phyloP scores from a whole-genome alignment of 805 yeast genomes.

The Kodamaea neixiangensis region DNA sequence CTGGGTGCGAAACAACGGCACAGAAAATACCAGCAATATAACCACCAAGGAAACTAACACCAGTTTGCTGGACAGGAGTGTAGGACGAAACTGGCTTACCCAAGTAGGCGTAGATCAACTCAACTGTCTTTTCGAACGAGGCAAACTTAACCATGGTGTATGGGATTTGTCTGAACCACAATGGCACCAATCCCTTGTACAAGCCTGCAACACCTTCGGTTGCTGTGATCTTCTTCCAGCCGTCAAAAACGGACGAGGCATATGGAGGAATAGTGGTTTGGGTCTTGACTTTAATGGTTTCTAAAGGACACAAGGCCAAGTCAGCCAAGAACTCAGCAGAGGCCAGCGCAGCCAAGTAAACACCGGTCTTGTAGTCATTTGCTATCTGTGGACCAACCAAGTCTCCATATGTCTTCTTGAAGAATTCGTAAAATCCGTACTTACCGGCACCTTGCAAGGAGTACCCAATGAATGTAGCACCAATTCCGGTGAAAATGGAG shows the following conservation, averaged over 20 bases:
- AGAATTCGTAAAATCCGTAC: slow-evolving; percentile 91
- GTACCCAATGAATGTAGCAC: slow-evolving; percentile 92
- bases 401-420: slow-evolving; percentile 77
- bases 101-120: slow-evolving; percentile 67
- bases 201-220: slow-evolving; percentile 72
- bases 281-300: slow-evolving; percentile 90
- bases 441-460: slow-evolving; percentile 97
- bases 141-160: slow-evolving; percentile 98
- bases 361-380: slow-evolving; percentile 64
- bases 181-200: slow-evolving; percentile 86
- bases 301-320: slow-evolving; percentile 86
- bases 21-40: slow-evolving; percentile 97
- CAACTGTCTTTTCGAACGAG: slow-evolving; percentile 89
- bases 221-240: slow-evolving; percentile 64
- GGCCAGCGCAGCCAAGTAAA: slow-evolving; percentile 85
- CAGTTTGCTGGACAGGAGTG: slow-evolving; percentile 78
- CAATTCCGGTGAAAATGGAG: slow-evolving; percentile 82
- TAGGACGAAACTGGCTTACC: slow-evolving; percentile 75
- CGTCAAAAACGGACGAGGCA: slow-evolving; percentile 63
- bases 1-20: slow-evolving; percentile 96
- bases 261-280: slow-evolving; percentile 92
- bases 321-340: slow-evolving; percentile 95
- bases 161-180: slow-evolving; percentile 98
- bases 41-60: slow-evolving; percentile 94
- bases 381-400: slow-evolving; percentile 65